Evolutionary conservation across 345 rosid species (phyloP).

Genomic region (Populus nigra): DNA sequence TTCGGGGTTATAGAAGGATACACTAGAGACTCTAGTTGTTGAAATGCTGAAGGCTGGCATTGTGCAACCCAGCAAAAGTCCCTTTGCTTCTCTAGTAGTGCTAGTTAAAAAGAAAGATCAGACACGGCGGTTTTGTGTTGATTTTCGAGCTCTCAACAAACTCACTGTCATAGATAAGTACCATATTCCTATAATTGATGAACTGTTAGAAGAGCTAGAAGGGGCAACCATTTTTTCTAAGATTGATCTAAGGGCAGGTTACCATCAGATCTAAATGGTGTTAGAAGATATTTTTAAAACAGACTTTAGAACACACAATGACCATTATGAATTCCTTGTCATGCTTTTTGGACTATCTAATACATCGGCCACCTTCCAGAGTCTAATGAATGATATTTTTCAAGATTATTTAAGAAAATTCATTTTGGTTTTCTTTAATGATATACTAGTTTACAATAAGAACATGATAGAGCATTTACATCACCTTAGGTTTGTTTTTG

Average conservation of each 20-base stretch:
- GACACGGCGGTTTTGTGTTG: background rate
- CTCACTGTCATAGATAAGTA: background rate
- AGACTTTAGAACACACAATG: background rate
- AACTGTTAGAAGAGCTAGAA: background rate
- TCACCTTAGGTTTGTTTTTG: background rate
- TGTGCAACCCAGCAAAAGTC: background rate
- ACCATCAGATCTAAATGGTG: background rate
- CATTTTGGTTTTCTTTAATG: background rate
- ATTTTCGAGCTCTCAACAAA: background rate
- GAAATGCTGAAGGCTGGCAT: background rate
- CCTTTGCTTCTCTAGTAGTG: background rate
- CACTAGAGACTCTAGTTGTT: background rate
- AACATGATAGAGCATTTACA: background rate
- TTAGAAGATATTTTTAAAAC: background rate
- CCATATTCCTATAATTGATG: background rate
- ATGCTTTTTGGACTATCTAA: background rate
- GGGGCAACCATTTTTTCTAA: background rate
- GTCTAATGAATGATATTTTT: background rate
- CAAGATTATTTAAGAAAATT: background rate
- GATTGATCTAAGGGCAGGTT: background rate
- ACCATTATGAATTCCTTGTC: background rate
- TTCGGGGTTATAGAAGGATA: background rate
- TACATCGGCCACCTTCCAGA: background rate
- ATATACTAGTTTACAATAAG: background rate
- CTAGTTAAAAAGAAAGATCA: background rate